Base-by-base conservation (phyloP, 176 grass and related monocot species). In the Alopecurus myosuroides region DNA sequence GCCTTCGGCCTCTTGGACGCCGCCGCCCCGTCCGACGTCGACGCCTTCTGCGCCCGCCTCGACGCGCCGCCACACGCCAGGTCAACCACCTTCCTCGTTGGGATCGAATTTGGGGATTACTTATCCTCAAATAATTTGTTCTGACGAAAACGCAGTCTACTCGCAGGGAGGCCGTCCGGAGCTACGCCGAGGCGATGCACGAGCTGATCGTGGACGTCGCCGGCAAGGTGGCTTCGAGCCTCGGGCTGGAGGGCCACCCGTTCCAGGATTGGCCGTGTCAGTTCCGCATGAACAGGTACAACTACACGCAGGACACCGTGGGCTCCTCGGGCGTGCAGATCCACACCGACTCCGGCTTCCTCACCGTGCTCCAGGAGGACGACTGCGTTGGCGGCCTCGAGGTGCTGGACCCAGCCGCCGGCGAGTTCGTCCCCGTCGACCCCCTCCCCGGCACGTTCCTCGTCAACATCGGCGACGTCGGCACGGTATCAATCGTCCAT, bases 331-430 rank as follows among this genome's bases (percentile, higher is more conserved):
- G 91, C 70, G 91, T 97, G 83, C 91, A 94, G 82, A 60, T 92
- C 58, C 94, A 97, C 83, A 97, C 94, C 18, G 94, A 94, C 66
- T 92, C 89, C 5, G 82, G 91, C 46, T 94, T 97, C 91, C 81
- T 97, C 45, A 94, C 94, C 77, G 87, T 97, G 61, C 88, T 97
- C 41, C 94, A 97, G 77, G 89, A 97, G 66, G 94, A 97, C 81
- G 91, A 92, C 34, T 88, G 82, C 80, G 94, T 97, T 37, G 91
- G 94, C 60, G 94, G 91, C 29, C 85, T 97, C 26, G 91, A 97
- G 89, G 83, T 97, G 42, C 69, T 92, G 62, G 89, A 97, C 80
- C 80, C 86, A 2, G 76, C 39, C 60, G 10, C 45, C 33, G 87
- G 81, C 28, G 65, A 76, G 31, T 97, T 90, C 82, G 37, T 86